Base-by-base conservation (phyloP, 805 yeast genomes). In the Candida anglica region DNA sequence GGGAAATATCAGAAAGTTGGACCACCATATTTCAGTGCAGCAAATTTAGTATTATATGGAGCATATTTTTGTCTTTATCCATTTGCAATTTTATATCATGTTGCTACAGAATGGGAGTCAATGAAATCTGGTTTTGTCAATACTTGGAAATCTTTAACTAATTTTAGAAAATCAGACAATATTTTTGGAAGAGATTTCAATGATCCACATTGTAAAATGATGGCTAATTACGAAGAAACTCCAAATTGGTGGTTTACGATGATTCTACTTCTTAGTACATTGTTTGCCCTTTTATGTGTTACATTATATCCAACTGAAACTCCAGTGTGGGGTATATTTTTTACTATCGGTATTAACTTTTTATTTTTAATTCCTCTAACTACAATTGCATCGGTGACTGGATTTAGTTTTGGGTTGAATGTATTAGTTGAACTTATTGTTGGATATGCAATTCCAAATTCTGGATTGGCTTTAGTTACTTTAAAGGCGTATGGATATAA, bases 221-320 rank as follows among this genome's bases (percentile, higher is more conserved):
- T 78, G 80, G 41, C 69, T 28, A 60, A 56, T 36, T 81, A 81
- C 53, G 69, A 69, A 24, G 87, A 81, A 42, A 86, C 79, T 15
- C 93, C 94, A 1, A 83, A 78, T 43, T 77, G 81, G 79, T 80
- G 87, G 86, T 81, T 72, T 46, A 46, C 58, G 3, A 39, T 55
- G 3, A 59, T 75, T 11, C 62, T 79, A 26, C 36, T 75, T n/a
- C 42, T 61, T 10, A 62, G 79, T 18, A 60, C 77, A 6, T 42
- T 63, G 2, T 55, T 72, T 27, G 55, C 67, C 52, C 52, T 74
- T n/a, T 42, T 65, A 0, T 61, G 71, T 39, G 75, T 75, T 6
- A 46, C 64, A 31, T 43, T 68, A 10, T 73, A 65, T 34, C 76
- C 75, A 1, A 64, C 76, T 1, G 77, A 74, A 31, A 71, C 80